Evolutionary conservation across 2,329 filamentous ascomycete genomes (phyloP).

Genomic region (Graphiopsis chlorocephala): DNA sequence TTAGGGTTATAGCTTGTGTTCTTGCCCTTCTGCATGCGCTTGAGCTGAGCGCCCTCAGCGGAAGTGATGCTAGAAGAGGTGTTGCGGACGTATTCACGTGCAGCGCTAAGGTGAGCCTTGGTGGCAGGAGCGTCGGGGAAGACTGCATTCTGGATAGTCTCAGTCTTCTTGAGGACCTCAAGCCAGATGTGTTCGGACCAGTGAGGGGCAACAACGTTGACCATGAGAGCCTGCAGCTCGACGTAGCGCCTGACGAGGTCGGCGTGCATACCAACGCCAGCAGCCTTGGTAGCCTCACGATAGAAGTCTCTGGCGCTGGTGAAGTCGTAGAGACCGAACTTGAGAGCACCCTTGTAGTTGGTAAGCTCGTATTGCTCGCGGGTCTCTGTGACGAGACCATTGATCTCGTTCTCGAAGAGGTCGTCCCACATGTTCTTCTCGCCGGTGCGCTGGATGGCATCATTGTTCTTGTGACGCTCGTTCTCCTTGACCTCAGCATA

Average conservation of each 20-base stretch:
- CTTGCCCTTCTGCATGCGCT: constrained; percentile 94
- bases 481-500: constrained; percentile 43
- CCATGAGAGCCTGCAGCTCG: constrained; percentile 77
- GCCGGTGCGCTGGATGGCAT: constrained; percentile 70
- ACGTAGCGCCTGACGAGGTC: constrained; percentile 77
- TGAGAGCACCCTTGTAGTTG: constrained; percentile 82
- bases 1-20: constrained; percentile 74
- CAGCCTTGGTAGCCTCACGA: constrained; percentile 74
- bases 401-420: constrained; percentile 92
- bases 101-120: constrained; percentile 68
- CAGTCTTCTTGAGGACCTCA: constrained; percentile 75
- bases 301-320: constrained; percentile 86
- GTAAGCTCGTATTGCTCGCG: constrained; percentile 73
- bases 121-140: constrained; percentile 69
- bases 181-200: constrained; percentile 94
- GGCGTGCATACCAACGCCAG: constrained; percentile 81
- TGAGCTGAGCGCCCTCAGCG: constrained; percentile 76
- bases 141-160: constrained; percentile 73
- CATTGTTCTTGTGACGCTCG: constrained; percentile 47
- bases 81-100: constrained; percentile 74
- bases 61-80: constrained; percentile 78
- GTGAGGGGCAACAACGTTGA: constrained; percentile 84
- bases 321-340: constrained; percentile 83
- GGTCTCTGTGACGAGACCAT: constrained; percentile 74
- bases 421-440: constrained; percentile 76